These are phyloP conservation scores for Diaporthe sp. DNA, from an alignment of 2,329 filamentous ascomycete genomes.

Conservation along the genomic window DNA sequence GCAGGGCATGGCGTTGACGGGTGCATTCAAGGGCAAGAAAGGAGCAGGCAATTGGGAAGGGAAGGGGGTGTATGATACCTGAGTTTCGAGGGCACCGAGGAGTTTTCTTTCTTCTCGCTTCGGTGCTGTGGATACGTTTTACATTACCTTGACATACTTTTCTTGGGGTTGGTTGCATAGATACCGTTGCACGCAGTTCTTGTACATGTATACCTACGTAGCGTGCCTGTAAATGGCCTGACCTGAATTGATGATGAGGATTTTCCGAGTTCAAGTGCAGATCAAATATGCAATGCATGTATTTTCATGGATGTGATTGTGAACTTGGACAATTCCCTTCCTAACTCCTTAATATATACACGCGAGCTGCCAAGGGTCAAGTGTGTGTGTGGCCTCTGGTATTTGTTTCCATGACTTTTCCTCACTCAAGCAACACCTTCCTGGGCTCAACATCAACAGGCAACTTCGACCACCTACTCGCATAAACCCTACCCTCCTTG, in stretches of 20 bases:
- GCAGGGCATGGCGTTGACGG: neutral
- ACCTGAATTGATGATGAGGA: neutral
- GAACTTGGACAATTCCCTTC: neutral
- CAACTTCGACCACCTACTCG: slow-evolving; percentile 32
- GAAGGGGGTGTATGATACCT: slow-evolving; percentile 19
- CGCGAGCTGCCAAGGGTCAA: too few species aligned
- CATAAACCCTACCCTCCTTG: slow-evolving; percentile 59
- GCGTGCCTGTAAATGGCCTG: neutral
- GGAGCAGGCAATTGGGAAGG: neutral
- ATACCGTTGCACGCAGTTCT: slow-evolving; percentile 9
- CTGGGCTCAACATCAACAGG: slow-evolving; percentile 23
- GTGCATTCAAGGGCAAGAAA: neutral
- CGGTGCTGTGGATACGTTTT: slow-evolving; percentile 16
- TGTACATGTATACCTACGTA: slow-evolving; percentile 10
- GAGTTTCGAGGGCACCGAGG: slow-evolving; percentile 7
- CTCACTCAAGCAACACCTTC: slow-evolving; percentile 23
- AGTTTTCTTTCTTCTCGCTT: neutral
- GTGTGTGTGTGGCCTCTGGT: too few species aligned
- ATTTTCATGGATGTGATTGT: neutral
- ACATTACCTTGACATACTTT: slow-evolving; percentile 22
- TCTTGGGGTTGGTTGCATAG: slow-evolving; percentile 9
- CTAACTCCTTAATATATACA: neutral
- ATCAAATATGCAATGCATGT: too few species aligned
- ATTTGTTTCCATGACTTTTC: neutral
- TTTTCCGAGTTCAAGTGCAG: neutral